Base-by-base conservation (phyloP, 768 basidiomycete genomes). In the Lactarius pseudohatsudake region DNA sequence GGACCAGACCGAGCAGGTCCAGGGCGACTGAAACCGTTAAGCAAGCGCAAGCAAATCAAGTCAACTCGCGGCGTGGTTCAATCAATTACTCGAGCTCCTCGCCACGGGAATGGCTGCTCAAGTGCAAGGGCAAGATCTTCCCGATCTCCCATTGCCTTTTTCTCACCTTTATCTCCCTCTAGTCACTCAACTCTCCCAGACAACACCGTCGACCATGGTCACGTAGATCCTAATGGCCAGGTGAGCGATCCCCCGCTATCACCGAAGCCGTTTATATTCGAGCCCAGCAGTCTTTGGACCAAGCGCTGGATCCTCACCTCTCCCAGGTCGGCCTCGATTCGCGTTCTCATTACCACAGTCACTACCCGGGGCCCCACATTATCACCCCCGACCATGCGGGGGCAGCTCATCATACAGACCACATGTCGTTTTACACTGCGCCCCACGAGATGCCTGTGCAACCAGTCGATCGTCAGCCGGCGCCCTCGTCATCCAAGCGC, bases 261-360 rank as follows among this genome's bases (percentile, higher is more conserved):
- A 16, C 57, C 66, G 47, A 64, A 28, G 32, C 69, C 70, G 10
- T 59, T 63, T 58, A 66, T 57, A 58, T 61, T 36, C 57, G 59
- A 64, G 38, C 61, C 62, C 41, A 58, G 59, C 64, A 69, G 64
- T 65, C 64, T 18, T 58, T 69, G 40, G 65, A 69, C 65, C 70
- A 71, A 64, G 70, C 70, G 61, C 68, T 71, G 47, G 70, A 71
- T 57, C 70, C 70, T 13, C 70, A 71, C 43, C 65, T 71, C 22
- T 69, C 68, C 26, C 70, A 70, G 28, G 67, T 70, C 38, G 64
- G 55, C 60, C 68, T 71, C 62, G 68, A 71, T 61, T 69, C 70
- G 56, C 63, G 68, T 56, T 62, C 70, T 41, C 70, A 71, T 34
- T 69, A 71, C 57, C 70, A 69, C 43, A 64, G 62, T 54, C 68